Percentiles rank a stretch among this genome's conserved stretches.
These are phyloP conservation scores for Cyberlindnera mississippiensis DNA, from an alignment of 805 yeast genomes.

Conservation along the genomic window DNA sequence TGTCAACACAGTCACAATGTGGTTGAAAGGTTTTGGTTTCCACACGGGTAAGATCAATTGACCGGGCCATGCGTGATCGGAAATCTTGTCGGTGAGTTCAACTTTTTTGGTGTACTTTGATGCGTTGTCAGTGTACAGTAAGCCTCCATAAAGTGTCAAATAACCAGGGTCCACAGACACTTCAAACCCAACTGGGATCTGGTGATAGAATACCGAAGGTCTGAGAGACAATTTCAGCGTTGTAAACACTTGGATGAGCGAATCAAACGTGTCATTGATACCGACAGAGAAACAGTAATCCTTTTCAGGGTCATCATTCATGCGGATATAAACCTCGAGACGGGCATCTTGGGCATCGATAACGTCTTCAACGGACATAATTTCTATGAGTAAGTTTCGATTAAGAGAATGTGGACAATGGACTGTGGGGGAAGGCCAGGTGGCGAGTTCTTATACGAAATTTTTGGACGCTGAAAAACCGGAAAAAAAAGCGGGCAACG, in stretches of 20 bases:
- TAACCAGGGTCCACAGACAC: conserved; percentile 70
- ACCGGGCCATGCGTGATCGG: conserved; percentile 81
- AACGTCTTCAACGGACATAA: conserved; percentile 15
- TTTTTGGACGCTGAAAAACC: background rate
- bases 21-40: conserved; percentile 43
- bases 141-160: conserved; percentile 77
- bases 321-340: conserved; percentile 49
- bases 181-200: conserved; percentile 59
- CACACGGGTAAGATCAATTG: conserved; percentile 80
- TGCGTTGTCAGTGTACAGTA: conserved; percentile 64
- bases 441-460: conserved; percentile 1
- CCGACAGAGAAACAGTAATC: conserved; percentile 87
- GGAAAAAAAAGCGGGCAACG: conserved; percentile 6
- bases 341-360: conserved; percentile 25
- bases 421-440: background rate
- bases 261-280: conserved; percentile 52
- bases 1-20: conserved; percentile 33
- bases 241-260: conserved; percentile 57
- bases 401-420: too few relatives aligned
- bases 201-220: conserved; percentile 72
- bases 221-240: conserved; percentile 70
- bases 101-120: conserved; percentile 42
- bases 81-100: conserved; percentile 44
- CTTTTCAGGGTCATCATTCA: conserved; percentile 79
- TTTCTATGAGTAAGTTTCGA: background rate